These are phyloP conservation scores for Rhizopus delemar DNA, from an alignment of 371 early-diverging fungal species.

Conservation along the genomic window DNA sequence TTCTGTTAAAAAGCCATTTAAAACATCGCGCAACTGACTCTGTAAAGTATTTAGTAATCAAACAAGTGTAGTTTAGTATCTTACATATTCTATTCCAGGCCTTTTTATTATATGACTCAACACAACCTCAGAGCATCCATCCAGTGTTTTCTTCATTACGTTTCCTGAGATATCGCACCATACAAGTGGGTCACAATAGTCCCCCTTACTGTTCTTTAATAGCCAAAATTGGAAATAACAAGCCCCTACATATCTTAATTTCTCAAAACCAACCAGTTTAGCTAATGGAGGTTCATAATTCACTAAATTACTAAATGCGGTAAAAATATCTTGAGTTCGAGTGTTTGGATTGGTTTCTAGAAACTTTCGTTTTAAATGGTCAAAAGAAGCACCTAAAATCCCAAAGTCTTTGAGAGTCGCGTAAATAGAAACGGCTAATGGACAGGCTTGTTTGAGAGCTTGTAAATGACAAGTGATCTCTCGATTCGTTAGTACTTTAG, in stretches of 20 bases:
- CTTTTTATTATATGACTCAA: conserved; percentile 15
- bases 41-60: conserved; percentile 5
- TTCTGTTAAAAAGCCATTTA: conserved; percentile 11
- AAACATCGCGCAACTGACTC: conserved; percentile 6
- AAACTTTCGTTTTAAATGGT: not conserved
- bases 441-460: not conserved
- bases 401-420: not conserved
- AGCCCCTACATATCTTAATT: conserved; percentile 16
- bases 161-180: conserved; percentile 21
- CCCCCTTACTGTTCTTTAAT: not conserved
- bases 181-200: conserved; percentile 11
- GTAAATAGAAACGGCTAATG: not conserved
- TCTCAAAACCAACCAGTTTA: conserved; percentile 12
- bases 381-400: not conserved
- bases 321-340: not conserved
- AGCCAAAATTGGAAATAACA: conserved; percentile 8
- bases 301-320: not conserved
- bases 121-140: conserved; percentile 15
- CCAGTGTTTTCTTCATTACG: conserved; percentile 9
- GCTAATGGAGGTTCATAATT: conserved; percentile 7
- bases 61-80: not conserved
- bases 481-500: not conserved
- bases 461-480: not conserved
- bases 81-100: conserved; percentile 26
- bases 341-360: not conserved